A percentile compares a stretch with the other conserved stretches of the same genome.
Conservation (phyloP, 2,329 filamentous ascomycete species). For the Talaromyces verruculosus region DNA sequence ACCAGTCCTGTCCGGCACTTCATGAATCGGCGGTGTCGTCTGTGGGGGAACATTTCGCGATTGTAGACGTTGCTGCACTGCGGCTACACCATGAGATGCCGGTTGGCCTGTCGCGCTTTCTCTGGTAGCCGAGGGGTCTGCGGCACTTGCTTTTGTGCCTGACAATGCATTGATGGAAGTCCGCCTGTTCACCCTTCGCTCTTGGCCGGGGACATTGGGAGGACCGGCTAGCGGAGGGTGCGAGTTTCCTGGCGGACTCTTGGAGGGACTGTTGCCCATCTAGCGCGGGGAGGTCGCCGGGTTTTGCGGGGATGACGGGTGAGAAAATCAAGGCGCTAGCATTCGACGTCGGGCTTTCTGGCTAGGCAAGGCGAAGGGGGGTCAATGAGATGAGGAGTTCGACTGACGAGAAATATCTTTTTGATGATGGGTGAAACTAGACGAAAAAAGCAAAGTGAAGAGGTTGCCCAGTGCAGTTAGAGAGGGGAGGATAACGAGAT, state of each 20-base stretch:
- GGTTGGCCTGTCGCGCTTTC: conserved; percentile 46
- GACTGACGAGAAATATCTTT: neutral
- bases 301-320: conserved; percentile 19
- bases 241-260: conserved; percentile 38
- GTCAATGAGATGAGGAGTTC: neutral
- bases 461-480: conserved; percentile 25
- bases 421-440: neutral
- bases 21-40: conserved; percentile 28
- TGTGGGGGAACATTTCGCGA: conserved; percentile 38
- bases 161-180: conserved; percentile 44
- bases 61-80: conserved; percentile 45
- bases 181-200: conserved; percentile 43
- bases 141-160: conserved; percentile 41
- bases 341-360: conserved; percentile 26
- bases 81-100: conserved; percentile 36
- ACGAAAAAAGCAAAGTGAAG: neutral
- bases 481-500: conserved; percentile 12
- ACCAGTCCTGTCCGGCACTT: conserved; percentile 29
- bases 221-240: conserved; percentile 30
- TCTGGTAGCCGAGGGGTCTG: conserved; percentile 45
- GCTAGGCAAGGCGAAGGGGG: conserved; percentile 5
- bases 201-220: conserved; percentile 30
- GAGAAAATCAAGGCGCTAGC: conserved; percentile 26
- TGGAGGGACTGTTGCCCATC: conserved; percentile 53
- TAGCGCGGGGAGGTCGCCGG: conserved; percentile 29